phyloP scores from a whole-genome alignment of 75 land plant species.

The Cunninghamia lanceolata region DNA sequence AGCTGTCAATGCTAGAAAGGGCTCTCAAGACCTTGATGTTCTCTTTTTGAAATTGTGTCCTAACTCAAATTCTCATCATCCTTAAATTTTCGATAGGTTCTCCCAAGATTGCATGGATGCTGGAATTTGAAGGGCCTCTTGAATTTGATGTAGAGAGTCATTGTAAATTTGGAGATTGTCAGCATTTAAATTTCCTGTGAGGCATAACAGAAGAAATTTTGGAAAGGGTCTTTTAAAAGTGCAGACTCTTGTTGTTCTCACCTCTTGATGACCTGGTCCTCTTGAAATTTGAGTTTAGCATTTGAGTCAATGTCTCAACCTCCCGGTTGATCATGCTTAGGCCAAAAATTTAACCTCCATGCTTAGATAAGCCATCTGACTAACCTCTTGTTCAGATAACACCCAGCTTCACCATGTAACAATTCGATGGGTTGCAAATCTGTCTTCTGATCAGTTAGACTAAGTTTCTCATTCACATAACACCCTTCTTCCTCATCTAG shows the following conservation, averaged over 20 bases:
- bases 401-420: too few species aligned
- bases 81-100: neutral
- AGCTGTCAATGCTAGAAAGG: neutral
- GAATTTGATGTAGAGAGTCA: neutral
- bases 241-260: neutral
- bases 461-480: too few species aligned
- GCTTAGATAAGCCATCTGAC: neutral
- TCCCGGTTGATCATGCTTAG: too few species aligned
- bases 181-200: neutral
- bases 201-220: neutral
- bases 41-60: too few species aligned
- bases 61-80: neutral
- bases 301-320: neutral
- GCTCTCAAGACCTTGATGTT: neutral
- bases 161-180: too few species aligned
- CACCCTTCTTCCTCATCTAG: too few species aligned
- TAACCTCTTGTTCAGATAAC: too few species aligned
- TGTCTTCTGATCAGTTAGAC: too few species aligned
- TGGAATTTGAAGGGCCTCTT: neutral
- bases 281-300: neutral
- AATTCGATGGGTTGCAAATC: too few species aligned
- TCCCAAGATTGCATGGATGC: neutral
- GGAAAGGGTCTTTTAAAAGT: neutral
- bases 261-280: neutral
- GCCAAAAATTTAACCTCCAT: neutral